phyloP scores from a whole-genome alignment of 768 basidiomycete genomes.

The Chalciporus chontae region DNA sequence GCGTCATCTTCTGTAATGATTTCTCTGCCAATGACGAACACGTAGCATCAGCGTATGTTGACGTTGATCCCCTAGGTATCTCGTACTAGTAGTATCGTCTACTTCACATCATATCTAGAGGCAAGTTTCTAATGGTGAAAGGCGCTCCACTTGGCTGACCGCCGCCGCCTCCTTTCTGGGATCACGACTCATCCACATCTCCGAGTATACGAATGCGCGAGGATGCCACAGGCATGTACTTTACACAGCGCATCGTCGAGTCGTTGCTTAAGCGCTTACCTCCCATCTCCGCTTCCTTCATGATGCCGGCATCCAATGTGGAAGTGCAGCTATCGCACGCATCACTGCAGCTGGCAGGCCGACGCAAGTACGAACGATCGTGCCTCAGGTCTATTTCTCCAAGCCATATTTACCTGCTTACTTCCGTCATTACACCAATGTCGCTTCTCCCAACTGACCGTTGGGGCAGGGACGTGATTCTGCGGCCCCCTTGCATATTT shows the following conservation, averaged over 20 bases:
- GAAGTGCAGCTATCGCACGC: slow-evolving; percentile 7
- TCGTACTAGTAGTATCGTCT: no score
- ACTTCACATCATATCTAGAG: no score
- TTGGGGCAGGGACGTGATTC: not conserved
- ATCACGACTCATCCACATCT: slow-evolving; percentile 5
- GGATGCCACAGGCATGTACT: slow-evolving; percentile 9
- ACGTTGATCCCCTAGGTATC: no score
- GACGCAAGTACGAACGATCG: not conserved
- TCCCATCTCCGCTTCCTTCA: slow-evolving; percentile 1
- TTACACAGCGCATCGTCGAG: not conserved
- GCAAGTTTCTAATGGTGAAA: not conserved
- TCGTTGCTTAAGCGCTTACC: not conserved
- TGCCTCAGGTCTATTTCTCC: not conserved
- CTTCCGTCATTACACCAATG: not conserved
- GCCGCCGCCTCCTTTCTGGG: not conserved
- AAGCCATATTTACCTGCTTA: not conserved
- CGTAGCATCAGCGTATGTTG: no score
- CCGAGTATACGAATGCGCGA: slow-evolving; percentile 5
- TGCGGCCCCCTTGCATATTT: not conserved
- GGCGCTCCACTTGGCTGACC: not conserved
- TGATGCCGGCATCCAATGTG: slow-evolving; percentile 11
- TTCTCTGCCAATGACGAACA: no score
- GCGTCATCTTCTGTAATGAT: no score
- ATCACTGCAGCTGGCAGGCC: not conserved
- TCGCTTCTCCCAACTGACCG: not conserved